Base-by-base conservation (phyloP, 352 stramenopile genomes). In the Globisporangium okanoganense region DNA sequence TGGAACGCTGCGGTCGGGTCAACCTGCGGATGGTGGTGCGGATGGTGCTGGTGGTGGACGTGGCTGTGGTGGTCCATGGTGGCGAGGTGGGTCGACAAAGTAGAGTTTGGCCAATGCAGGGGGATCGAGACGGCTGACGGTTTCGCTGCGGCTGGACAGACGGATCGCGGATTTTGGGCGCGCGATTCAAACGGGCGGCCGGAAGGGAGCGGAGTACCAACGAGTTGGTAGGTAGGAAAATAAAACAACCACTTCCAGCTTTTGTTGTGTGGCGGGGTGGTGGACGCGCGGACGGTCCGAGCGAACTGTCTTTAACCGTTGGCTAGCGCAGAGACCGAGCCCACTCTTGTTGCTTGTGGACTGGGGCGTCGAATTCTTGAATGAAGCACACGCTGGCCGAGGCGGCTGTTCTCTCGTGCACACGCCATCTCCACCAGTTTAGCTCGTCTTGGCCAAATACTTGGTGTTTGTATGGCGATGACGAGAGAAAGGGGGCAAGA, bases 1-100 rank as follows among this genome's bases (percentile, higher is more conserved):
- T 75, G 77, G 61, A 81, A 82, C 44, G 73, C 48, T 25, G 18
- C 47, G 41, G 56, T 22, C 7, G 70, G 62, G 55, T 83, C 76
- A 20, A 79, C 65, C 20, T 57, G 51, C 38, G 38, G 38, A 5
- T 33, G 29, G 58, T 65, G 59, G 48, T 62, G 56, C 22, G 48
- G 35, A 7, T 58, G 58, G 52, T 81, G 64, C 12, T 64, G 31
- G 33, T 55, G 44, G 45, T 62, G 33, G 12, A 22, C 45, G 35
- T 50, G 51, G 36, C 47, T 20, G 51, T 51, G 60, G 45, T 57
- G 49, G 40, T 64, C 55, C 59, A 65, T 65, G 29, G 14, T 41
- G 18, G 45, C 49, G 20, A 33, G 56, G 43, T 41, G 58, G 47
- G 57, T 49, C 31, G 57, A 63, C n/a, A 31, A 56, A 5, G 57